Evolutionary conservation across 23 red algal genomes (phyloP), one percentile per base, ranked within the genome.

Genomic region (Gracilaria caudata): DNA sequence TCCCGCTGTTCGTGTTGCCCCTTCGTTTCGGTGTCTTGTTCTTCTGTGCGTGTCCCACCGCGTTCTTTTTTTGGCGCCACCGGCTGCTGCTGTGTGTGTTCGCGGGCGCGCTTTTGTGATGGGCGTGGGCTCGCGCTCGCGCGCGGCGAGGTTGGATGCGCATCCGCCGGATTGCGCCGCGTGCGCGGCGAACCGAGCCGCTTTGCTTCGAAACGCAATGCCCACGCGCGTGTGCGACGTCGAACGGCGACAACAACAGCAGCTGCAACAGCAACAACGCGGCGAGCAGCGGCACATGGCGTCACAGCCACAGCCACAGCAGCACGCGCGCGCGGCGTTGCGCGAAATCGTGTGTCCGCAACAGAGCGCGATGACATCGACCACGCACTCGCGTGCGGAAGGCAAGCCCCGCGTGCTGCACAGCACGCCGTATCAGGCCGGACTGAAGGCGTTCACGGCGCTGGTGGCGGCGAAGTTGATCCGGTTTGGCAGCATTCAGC

Each of bases 381-480:
- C n/a, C n/a, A n/a, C n/a, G n/a, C n/a, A n/a, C n/a, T n/a, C n/a
- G n/a, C n/a, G n/a, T n/a, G n/a, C n/a, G n/a, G n/a, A n/a, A n/a
- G n/a, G n/a, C n/a, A n/a, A n/a, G n/a, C n/a, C n/a, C n/a, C n/a
- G n/a, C n/a, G n/a, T n/a, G n/a, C n/a, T n/a, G n/a, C n/a, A n/a
- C n/a, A n/a, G n/a, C 8, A 17, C 49, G 49, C 49, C 61, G 14
- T 73, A 64, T 23, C 82, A 71, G 60, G 66, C 63, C 61, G 82
- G 82, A 7, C 82, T 86, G 39, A 86, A 86, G 33, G 43, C 82
- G n/a, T 86, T 86, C 82, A 86, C 82, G 46, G 30, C 65, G 35
- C 32, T 68, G 24, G 65, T 86, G 39, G 82, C 66, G 3, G 41
- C 21, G 10, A 86, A 86, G 49, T 66, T 86, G 5, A 12, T 28